A percentile compares a stretch with the other conserved stretches of the same genome.
These are phyloP conservation scores for Yamagishiella unicocca DNA, from an alignment of 139 green algal genomes.

Conservation along the genomic window DNA sequence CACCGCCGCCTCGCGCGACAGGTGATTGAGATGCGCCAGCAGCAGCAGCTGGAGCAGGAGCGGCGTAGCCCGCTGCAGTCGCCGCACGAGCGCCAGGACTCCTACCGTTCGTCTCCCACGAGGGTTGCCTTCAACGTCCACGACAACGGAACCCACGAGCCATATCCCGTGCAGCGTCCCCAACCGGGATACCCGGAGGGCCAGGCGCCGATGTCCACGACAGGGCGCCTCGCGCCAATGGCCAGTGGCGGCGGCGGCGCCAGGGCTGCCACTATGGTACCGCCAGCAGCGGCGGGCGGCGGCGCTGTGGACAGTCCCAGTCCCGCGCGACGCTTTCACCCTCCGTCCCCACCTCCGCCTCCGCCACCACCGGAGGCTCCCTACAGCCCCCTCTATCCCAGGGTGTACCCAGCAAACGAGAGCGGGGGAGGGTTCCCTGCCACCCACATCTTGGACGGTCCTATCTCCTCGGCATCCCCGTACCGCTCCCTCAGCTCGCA, in stretches of 20 bases:
- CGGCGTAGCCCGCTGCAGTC: too few species aligned
- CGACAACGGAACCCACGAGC: too few species aligned
- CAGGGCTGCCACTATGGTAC: not conserved
- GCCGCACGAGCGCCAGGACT: not conserved
- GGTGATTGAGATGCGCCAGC: slow-evolving; percentile 41
- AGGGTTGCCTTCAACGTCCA: not conserved
- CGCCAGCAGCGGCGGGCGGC: not conserved
- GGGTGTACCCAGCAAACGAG: not conserved
- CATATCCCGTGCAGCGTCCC: too few species aligned
- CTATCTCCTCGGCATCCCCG: not conserved
- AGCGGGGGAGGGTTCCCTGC: too few species aligned
- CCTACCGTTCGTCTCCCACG: not conserved
- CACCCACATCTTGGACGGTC: not conserved
- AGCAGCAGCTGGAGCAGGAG: slow-evolving; percentile 24
- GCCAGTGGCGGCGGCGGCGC: not conserved
- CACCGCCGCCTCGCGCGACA: not conserved
- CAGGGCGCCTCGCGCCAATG: not conserved
- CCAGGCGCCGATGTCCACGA: not conserved
- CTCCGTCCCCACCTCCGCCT: not conserved
- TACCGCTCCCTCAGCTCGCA: not conserved
- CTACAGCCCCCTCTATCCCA: not conserved
- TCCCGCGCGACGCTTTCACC: not conserved
- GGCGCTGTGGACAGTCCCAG: too few species aligned
- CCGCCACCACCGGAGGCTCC: not conserved
- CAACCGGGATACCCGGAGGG: too few species aligned